Evolutionary conservation across 352 stramenopile genomes (phyloP), one percentile per base, ranked within the genome.

Genomic region (Pythium sp.): DNA sequence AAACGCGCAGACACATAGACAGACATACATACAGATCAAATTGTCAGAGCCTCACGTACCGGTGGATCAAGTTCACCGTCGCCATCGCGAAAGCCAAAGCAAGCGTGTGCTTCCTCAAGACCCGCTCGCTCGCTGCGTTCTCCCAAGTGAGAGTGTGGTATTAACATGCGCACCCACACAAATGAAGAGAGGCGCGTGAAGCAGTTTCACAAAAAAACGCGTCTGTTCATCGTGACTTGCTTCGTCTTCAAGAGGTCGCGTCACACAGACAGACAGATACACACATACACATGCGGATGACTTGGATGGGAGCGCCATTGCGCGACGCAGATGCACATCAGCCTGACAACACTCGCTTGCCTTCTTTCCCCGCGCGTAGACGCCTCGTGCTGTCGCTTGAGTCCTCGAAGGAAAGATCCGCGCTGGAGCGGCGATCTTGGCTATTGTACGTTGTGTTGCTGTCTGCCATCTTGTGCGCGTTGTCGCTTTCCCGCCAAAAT

Each of bases 61-160:
- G 72, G 57, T 81, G 76, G 43, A 80, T 77, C 20, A 84, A 64
- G 20, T 79, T 84, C 43, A 84, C 74, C 0, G 72, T 81, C 69
- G 76, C 62, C 76, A 84, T 84, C 55, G 43, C 41, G 20, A 18
- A 15, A 18, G 26, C 49, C 2, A n/a, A 28, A 8, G 18, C 26
- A 59, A 14, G n/a, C 18, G 43, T 18, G 41, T 15, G 43, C 43
- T 22, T 51, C 43, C 15, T 22, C 43, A 51, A 8, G 5, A 8
- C 15, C 8, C 43, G 18, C 43, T n/a, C 41, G 41, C 41, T n/a
- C 41, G 15, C 15, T 51, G 9, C 18, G 43, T 51, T 12, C 41
- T n/a, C 20, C 41, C 41, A n/a, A 18, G 12, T 11, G 41, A n/a
- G 2, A 5, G 15, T 49, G 41, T 7, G 5, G 41, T 22, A n/a